These are phyloP conservation scores for Pythium myriotylum DNA, from an alignment of 352 stramenopile genomes.

Conservation along the genomic window DNA sequence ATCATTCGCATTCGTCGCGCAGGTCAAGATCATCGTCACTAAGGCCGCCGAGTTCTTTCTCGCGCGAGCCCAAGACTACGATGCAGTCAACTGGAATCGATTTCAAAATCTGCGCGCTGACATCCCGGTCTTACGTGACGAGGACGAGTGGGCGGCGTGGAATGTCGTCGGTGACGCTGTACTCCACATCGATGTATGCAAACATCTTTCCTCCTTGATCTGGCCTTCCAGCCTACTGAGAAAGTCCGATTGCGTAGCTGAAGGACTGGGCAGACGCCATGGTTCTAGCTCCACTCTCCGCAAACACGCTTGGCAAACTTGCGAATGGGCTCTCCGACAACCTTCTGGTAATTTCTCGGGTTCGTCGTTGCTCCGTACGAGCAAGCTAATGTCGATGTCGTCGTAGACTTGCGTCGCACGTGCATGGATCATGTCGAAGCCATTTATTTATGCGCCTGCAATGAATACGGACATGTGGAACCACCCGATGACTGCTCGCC, in stretches of 20 bases:
- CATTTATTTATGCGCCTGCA: slow-evolving; percentile 92
- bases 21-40: slow-evolving; percentile 85
- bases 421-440: slow-evolving; percentile 94
- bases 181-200: slow-evolving; percentile 83
- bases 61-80: slow-evolving; percentile 72
- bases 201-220: not conserved
- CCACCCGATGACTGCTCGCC: slow-evolving; percentile 90
- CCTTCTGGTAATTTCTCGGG: slow-evolving; percentile 65
- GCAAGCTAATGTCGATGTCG: not conserved
- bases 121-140: slow-evolving; percentile 64
- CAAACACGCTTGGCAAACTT: slow-evolving; percentile 92
- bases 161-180: slow-evolving; percentile 79
- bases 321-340: slow-evolving; percentile 95
- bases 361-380: not conserved
- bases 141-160: slow-evolving; percentile 86
- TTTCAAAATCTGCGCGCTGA: slow-evolving; percentile 40
- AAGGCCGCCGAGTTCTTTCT: slow-evolving; percentile 86
- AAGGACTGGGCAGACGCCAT: slow-evolving; percentile 96
- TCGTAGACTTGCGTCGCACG: slow-evolving; percentile 87
- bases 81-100: slow-evolving; percentile 40
- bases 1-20: not conserved
- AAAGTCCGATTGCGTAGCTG: slow-evolving; percentile 52
- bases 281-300: slow-evolving; percentile 87
- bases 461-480: slow-evolving; percentile 99
- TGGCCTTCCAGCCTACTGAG: not conserved